Conservation (phyloP, 2,329 filamentous ascomycete species). For the Alternaria sp. region DNA sequence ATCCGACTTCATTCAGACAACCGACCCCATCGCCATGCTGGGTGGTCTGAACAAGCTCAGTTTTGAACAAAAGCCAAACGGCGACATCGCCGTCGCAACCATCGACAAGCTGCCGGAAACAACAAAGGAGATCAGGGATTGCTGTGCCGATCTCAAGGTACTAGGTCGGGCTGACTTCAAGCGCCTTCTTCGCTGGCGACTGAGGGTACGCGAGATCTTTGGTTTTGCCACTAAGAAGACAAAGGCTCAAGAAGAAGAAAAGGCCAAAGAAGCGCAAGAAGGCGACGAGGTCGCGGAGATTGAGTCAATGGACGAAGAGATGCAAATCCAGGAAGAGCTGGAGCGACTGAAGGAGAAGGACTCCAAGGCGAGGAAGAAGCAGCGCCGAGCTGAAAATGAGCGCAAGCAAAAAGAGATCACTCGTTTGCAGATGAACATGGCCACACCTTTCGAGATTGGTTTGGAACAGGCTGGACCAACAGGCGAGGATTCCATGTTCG, state of each 20-base stretch:
- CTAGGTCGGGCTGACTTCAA: conserved; percentile 96
- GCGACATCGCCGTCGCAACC: conserved; percentile 85
- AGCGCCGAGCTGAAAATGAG: conserved; percentile 88
- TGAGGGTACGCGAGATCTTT: conserved; percentile 90
- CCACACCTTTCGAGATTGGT: conserved; percentile 92
- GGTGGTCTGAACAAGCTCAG: conserved; percentile 84
- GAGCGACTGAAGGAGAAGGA: conserved; percentile 84
- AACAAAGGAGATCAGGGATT: conserved; percentile 68
- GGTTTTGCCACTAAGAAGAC: conserved; percentile 82
- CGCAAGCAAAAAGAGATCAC: conserved; percentile 92
- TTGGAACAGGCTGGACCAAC: conserved; percentile 83
- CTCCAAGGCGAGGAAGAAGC: conserved; percentile 78
- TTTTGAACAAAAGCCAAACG: conserved; percentile 79
- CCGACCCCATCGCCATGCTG: conserved; percentile 91
- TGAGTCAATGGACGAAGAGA: conserved; percentile 92
- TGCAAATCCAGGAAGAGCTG: conserved; percentile 87
- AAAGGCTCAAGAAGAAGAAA: conserved; percentile 52
- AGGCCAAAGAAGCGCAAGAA: conserved; percentile 54
- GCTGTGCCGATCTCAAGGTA: conserved; percentile 78
- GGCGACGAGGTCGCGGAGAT: conserved; percentile 79
- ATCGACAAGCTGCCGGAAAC: conserved; percentile 79
- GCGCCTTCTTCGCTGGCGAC: conserved; percentile 84
- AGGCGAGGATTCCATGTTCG: conserved; percentile 86
- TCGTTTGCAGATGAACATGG: conserved; percentile 98
- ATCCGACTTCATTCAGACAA: conserved; percentile 92